phyloP scores from a whole-genome alignment of 805 yeast genomes.

The Komagataella ulmi region DNA sequence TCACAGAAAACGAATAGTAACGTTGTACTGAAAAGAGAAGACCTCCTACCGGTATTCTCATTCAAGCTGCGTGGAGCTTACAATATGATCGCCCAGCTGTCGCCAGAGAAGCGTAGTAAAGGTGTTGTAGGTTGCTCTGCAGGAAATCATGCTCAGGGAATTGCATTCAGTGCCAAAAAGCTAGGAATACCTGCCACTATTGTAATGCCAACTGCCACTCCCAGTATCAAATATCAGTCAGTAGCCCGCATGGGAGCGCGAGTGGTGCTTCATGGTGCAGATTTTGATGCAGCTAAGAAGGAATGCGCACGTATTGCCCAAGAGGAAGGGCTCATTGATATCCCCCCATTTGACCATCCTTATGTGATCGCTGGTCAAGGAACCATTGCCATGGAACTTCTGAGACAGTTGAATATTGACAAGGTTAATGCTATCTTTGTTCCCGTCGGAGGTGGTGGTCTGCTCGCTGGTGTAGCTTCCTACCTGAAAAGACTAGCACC shows the following conservation, averaged over 20 bases:
- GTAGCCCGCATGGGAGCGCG: conserved; percentile 89
- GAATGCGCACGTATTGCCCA: conserved; percentile 68
- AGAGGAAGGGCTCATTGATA: conserved; percentile 67
- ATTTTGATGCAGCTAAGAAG: conserved; percentile 86
- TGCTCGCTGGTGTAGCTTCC: conserved; percentile 81
- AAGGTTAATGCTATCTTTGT: conserved; percentile 79
- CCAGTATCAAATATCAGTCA: conserved; percentile 84
- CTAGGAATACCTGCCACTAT: conserved; percentile 88
- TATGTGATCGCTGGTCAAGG: conserved; percentile 98
- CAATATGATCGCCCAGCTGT: conserved; percentile 87
- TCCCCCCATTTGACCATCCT: conserved; percentile 99
- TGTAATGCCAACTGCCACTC: conserved; percentile 97
- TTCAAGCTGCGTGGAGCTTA: conserved; percentile 97
- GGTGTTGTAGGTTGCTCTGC: conserved; percentile 99
- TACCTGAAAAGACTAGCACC: conserved; percentile 94
- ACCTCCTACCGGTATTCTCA: conserved; percentile 85
- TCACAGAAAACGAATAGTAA: conserved; percentile 67
- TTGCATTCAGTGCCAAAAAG: conserved; percentile 80
- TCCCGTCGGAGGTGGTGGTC: conserved; percentile 96
- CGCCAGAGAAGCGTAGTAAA: conserved; percentile 45
- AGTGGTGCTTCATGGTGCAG: conserved; percentile 88
- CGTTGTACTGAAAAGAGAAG: conserved; percentile 80
- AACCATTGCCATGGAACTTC: conserved; percentile 85
- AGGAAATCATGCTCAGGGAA: conserved; percentile 99
- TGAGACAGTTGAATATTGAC: conserved; percentile 72